Evolutionary conservation across 2,329 filamentous ascomycete genomes (phyloP).

Genomic region (Fonsecaea pugnacius): DNA sequence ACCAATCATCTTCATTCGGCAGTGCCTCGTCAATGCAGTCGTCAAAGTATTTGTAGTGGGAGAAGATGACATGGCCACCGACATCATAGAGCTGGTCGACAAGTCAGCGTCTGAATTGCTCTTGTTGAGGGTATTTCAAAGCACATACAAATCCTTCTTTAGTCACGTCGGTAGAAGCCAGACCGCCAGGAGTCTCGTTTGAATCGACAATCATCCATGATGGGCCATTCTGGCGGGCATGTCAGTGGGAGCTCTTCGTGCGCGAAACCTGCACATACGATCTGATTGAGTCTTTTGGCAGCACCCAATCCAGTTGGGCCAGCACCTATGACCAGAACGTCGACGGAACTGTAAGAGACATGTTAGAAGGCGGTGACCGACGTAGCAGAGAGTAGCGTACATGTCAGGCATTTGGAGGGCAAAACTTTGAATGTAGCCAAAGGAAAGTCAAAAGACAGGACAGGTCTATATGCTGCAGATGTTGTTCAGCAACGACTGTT

Average conservation of each 20-base stretch:
- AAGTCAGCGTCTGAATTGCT: conserved; percentile 4
- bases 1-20: conserved; percentile 94
- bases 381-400: conserved; percentile 2
- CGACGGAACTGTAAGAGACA: conserved; percentile 71
- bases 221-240: conserved; percentile 69
- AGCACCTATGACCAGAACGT: conserved; percentile 97
- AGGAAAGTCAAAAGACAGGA: conserved; percentile 10
- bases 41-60: conserved; percentile 99
- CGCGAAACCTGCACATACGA: conserved; percentile 65
- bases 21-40: conserved; percentile 97
- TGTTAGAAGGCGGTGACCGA: conserved; percentile 19
- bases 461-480: neutral
- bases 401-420: conserved; percentile 29
- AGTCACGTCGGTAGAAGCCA: conserved; percentile 92
- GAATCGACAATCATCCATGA: conserved; percentile 97
- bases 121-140: neutral
- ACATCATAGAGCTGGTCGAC: conserved; percentile 86
- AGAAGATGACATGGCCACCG: conserved; percentile 97
- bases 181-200: conserved; percentile 88
- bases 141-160: conserved; percentile 65
- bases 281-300: conserved; percentile 95
- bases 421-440: conserved; percentile 5
- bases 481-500: conserved; percentile 8
- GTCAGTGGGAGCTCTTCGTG: conserved; percentile 18
- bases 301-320: conserved; percentile 97